These are phyloP conservation scores for Arbutus unedo DNA, from an alignment of 148 eudicot species.

Conservation along the genomic window DNA sequence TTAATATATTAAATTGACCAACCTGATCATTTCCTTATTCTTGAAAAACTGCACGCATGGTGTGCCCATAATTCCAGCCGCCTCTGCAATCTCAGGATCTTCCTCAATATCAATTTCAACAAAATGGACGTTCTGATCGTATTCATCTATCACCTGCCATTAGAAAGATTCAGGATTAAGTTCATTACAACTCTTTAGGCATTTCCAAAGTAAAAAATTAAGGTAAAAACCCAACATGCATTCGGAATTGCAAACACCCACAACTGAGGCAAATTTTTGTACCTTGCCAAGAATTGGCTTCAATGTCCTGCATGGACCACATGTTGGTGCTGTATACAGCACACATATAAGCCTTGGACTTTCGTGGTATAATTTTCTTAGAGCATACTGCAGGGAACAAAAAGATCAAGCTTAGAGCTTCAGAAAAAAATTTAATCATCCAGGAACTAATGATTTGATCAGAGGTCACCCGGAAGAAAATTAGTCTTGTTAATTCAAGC, in stretches of 20 bases:
- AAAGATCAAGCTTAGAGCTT: slow-evolving; percentile 16
- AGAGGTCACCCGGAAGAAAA: not conserved
- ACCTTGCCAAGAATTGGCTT: slow-evolving; percentile 99
- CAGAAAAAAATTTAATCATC: slow-evolving; percentile 4
- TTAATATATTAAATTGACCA: slow-evolving; percentile 22
- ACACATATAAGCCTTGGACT: slow-evolving; percentile 93
- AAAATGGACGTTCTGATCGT: slow-evolving; percentile 69
- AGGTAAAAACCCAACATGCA: not conserved
- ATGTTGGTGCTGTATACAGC: slow-evolving; percentile 84
- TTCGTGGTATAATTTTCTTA: slow-evolving; percentile 92
- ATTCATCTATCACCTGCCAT: slow-evolving; percentile 94
- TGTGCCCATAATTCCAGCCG: slow-evolving; percentile 98
- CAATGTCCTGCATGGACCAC: slow-evolving; percentile 97
- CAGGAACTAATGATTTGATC: not conserved
- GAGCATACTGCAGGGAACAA: slow-evolving; percentile 68
- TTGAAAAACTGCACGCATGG: slow-evolving; percentile 98
- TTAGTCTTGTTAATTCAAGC: not conserved
- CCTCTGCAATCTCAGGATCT: slow-evolving; percentile 96
- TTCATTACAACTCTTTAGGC: too few species aligned
- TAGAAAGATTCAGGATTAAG: not conserved
- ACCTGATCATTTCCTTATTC: slow-evolving; percentile 94
- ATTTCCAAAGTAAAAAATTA: not conserved
- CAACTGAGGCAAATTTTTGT: slow-evolving; percentile 12
- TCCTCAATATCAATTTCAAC: slow-evolving; percentile 96
- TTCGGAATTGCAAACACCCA: not conserved